Conservation (phyloP, 768 basidiomycete genomes). For the Porpolomopsis calyptriformis region DNA sequence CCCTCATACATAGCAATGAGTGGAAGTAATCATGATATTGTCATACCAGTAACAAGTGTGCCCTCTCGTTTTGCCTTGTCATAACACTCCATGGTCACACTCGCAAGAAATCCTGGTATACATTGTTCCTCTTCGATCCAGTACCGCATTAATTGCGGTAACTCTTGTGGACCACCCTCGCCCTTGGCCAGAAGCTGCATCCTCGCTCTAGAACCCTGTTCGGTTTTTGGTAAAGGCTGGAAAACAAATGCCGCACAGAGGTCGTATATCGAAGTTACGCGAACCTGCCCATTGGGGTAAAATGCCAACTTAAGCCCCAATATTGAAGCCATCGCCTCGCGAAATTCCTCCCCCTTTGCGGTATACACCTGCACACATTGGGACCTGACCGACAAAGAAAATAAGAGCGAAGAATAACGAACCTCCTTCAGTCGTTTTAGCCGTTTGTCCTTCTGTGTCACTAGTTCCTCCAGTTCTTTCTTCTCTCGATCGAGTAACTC, state of each 20-base stretch:
- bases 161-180: slow-evolving; percentile 63
- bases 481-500: slow-evolving; percentile 64
- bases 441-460: slow-evolving; percentile 75
- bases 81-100: slow-evolving; percentile 80
- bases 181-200: slow-evolving; percentile 72
- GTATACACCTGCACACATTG: slow-evolving; percentile 53
- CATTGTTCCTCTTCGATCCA: slow-evolving; percentile 84
- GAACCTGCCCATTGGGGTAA: slow-evolving; percentile 81
- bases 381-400: slow-evolving; percentile 1
- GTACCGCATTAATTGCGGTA: slow-evolving; percentile 67
- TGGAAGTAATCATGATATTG: too few species aligned
- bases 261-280: slow-evolving; percentile 86
- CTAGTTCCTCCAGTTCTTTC: slow-evolving; percentile 46
- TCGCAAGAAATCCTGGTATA: slow-evolving; percentile 82
- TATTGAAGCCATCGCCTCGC: slow-evolving; percentile 80
- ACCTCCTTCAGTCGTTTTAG: slow-evolving; percentile 74
- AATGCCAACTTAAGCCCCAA: slow-evolving; percentile 88
- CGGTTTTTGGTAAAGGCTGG: slow-evolving; percentile 39
- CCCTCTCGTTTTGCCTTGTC: slow-evolving; percentile 49
- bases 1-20: too few species aligned
- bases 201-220: slow-evolving; percentile 29
- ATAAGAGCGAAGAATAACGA: slow-evolving; percentile 7
- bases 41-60: too few species aligned
- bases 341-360: slow-evolving; percentile 82
- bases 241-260: slow-evolving; percentile 82